Evolutionary conservation across 805 yeast species (phyloP), one percentile per base, ranked within the genome.

Genomic region (Saccharomycopsis olivae): DNA sequence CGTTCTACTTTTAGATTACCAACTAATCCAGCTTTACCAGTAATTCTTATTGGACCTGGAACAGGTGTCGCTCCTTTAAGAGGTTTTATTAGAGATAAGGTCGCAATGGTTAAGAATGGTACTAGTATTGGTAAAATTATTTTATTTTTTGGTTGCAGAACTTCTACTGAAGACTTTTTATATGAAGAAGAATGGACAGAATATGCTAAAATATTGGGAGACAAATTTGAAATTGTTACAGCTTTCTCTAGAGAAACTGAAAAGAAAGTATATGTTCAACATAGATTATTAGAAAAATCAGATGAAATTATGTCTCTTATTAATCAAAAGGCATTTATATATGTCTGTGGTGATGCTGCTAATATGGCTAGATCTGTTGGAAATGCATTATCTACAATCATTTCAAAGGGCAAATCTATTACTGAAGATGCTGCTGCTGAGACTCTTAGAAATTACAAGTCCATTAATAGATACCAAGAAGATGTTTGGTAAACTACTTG

Each of bases 31-130:
- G 60, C 72, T 3, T 75, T 78, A 24, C 96, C 97, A 14, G 70
- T 89, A 17, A 86, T 89, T 52, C 74, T 88, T 81, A 71, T 89
- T 54, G 98, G 98, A 21, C 97, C 98, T 34, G 98, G 98, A 49
- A 92, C 98, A 3, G 98, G 98, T 59, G 89, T 89, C 37, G 97
- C 98, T 8, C 98, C 98, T 47, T 85, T 92, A 68, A 78, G 98
- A 65, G 98, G 95, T 3, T 89, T 89, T 51, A 61, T 89, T 28
- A 78, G 94, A 64, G 98, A 89, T 57, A 79, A 88, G 53, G 82
- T 78, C n/a, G 58, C 63, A 29, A 72, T 66, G 54, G 66, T 65
- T 43, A 58, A 57, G 34, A 66, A 68, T 49, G 74, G 60, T 42
- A 59, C 59, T 39, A 71, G 66, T 9, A 62, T 84, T 35, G 97